Evolutionary conservation across 192 early-diverging fungal species (phyloP).

Genomic region (Rhizophagus prolifer): DNA sequence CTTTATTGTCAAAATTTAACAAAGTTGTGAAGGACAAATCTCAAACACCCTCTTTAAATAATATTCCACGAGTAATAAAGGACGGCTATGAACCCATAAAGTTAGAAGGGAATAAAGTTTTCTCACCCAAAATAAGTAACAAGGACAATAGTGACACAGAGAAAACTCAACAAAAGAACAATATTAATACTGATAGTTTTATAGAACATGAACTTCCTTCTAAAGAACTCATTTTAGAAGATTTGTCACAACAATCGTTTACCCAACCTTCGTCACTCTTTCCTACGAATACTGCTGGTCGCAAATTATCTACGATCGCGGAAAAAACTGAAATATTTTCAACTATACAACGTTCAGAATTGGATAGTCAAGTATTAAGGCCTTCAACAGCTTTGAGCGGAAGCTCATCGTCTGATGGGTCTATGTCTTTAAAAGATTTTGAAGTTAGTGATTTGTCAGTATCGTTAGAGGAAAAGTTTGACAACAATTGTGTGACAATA

Average conservation of each 20-base stretch:
- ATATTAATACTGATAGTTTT: conserved; percentile 20
- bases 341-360: conserved; percentile 8
- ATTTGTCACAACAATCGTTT: conserved; percentile 11
- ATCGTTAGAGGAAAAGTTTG: conserved; percentile 11
- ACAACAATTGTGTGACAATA: conserved; percentile 18
- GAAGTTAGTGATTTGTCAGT: neutral
- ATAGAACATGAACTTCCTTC: conserved; percentile 14
- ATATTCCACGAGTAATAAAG: conserved; percentile 17
- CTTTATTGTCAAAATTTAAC: no score
- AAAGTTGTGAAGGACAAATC: conserved; percentile 7
- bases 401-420: conserved; percentile 23
- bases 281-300: neutral
- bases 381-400: conserved; percentile 7
- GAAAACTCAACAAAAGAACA: conserved; percentile 16
- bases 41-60: conserved; percentile 12
- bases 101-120: neutral
- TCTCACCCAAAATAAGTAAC: conserved; percentile 13
- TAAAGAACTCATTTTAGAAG: neutral
- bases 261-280: conserved; percentile 15
- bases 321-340: neutral
- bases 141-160: conserved; percentile 30
- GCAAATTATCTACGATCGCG: conserved; percentile 9
- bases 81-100: neutral
- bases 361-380: conserved; percentile 5
- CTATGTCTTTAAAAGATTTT: neutral